Evolutionary conservation across 805 yeast genomes (phyloP), one percentile per base, ranked within the genome.

Genomic region (Yarrowia sp.): DNA sequence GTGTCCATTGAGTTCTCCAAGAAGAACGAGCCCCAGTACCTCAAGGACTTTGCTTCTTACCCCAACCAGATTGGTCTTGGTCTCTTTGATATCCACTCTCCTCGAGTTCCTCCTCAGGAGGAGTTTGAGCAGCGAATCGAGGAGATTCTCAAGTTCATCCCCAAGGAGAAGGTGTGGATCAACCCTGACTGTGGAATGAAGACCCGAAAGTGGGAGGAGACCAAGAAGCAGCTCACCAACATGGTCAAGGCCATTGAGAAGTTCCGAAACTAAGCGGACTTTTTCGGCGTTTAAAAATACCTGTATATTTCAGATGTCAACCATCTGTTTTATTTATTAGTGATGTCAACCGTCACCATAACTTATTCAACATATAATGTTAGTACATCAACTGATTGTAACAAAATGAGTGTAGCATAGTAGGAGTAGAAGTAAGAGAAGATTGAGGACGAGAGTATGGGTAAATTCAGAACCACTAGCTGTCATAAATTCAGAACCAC

Each of bases 111-210:
- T 76, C 92, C 99, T 67, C 89, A 88, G 83, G 92, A 89, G 79
- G 99, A 95, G 83, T 93, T 95, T 81, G 87, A 91, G 79, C 81
- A 87, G 78, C 92, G 97, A 83, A 90, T 95, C 77, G 86, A 86
- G 77, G 95, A 91, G 79, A 92, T 95, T 83, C 83, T 95, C 81
- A 91, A 92, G 84, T 95, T 90, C 68, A 93, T 93, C 85, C 98
- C 98, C 79, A 96, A 95, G 78, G 90, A 90, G 80, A 93, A 92
- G 82, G 90, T 95, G 87, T 95, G 99, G 99, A 96, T 95, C 78
- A 95, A 95, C 96, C 99, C 99, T 77, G 99, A 95, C 85, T 95
- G 99, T 87, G 99, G 99, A 87, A 87, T 95, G 81, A 95, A 95
- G 90, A 95, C 99, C 80, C 92, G 99, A 88, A 97, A 96, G 74